Evolutionary conservation across 129 eudicot genomes (phyloP), one percentile per base, ranked within the genome.

Genomic region (Logfia minima): DNA sequence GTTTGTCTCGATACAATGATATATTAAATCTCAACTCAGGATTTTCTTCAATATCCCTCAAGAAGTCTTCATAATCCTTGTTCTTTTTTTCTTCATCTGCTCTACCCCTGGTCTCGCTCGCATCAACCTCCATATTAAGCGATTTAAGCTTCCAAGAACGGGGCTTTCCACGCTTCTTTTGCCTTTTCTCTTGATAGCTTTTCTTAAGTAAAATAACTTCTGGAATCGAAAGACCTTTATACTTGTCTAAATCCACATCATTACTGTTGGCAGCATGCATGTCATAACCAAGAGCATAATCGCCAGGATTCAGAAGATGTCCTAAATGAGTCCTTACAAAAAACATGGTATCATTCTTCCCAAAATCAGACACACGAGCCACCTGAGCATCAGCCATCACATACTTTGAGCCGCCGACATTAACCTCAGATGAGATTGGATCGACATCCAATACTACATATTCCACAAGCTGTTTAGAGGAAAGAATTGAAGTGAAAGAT

Each of bases 111-210:
- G 58, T 88, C 24, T 39, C 68, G 8, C 68, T 67, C 13, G 11
- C 39, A 77, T 89, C 96, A 71, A 89, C 85, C 76, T 87, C 92
- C 88, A 87, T 85, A 26, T 73, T 70, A 3, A 87, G 85, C 19
- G 86, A 74, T 71, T 87, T 87, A 10, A 89, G 91, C 83, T 89
- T 89, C 95, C 95, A 89, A 5, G 86, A n/a, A 35, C 94, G 88
- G 41, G 89, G 65, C 84, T 83, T 86, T 51, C 69, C 69, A 64
- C 41, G 34, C 69, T 64, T 64, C 69, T 3, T 64, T 16, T 32
- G 86, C 0, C 88, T 85, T 63, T 78, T 87, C 85, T 89, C 95
- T 58, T 89, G 91, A 18, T 84, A 89, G 70, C 91, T 89, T 79
- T 89, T 89, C 72, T 89, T 89, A 6, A 89, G 65, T 37, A 89